Conservation (phyloP, 2,329 filamentous ascomycete species). For the Hymenoscyphus occultus region DNA sequence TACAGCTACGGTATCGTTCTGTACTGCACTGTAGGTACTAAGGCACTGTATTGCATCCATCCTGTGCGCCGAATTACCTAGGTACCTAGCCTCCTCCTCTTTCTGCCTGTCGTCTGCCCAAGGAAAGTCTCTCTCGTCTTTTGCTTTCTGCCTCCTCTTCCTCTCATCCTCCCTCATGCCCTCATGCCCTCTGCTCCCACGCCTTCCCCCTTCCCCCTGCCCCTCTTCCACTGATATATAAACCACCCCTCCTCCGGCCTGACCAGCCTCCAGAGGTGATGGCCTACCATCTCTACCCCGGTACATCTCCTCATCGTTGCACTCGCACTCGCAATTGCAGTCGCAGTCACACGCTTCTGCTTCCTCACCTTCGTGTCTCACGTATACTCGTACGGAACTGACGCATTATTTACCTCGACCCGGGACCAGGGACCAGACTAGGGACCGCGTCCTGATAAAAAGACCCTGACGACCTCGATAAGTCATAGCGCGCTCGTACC, state of each 20-base stretch:
- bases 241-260: background rate
- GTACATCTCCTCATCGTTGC: background rate
- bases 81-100: background rate
- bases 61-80: background rate
- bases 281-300: background rate
- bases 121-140: background rate
- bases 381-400: background rate
- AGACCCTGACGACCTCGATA: background rate
- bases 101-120: background rate
- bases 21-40: background rate
- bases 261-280: background rate
- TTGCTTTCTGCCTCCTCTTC: background rate
- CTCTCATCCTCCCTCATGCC: no score
- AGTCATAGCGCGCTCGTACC: background rate
- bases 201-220: background rate
- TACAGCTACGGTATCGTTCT: no score
- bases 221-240: background rate
- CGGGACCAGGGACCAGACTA: background rate
- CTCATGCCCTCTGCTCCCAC: background rate
- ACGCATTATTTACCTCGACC: background rate
- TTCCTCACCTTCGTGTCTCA: background rate
- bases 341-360: background rate
- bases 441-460: background rate
- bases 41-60: background rate
- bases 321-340: background rate